A percentile compares a stretch with the other conserved stretches of the same genome.
Evolutionary conservation across 2,329 filamentous ascomycete genomes (phyloP).

Genomic region (Magnaporthales sp.): DNA sequence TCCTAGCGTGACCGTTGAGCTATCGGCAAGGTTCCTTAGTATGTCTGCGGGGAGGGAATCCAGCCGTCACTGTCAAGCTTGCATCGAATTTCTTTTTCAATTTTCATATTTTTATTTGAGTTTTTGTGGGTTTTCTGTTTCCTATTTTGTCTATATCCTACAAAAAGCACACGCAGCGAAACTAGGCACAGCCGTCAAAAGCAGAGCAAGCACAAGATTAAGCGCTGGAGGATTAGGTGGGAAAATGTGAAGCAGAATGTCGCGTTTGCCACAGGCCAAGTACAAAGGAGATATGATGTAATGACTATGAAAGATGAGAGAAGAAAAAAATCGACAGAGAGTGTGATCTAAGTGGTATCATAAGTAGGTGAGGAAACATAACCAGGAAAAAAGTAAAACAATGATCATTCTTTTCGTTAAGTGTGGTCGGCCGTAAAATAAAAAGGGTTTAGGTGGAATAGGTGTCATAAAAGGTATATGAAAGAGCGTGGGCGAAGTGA

Average conservation of each 20-base stretch:
- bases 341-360: not conserved
- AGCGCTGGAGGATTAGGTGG: not conserved
- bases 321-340: not conserved
- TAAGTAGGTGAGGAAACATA: too few relatives aligned
- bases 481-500: not conserved
- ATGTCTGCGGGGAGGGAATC: not conserved
- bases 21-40: not conserved
- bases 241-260: not conserved
- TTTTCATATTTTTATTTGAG: not conserved
- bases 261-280: not conserved
- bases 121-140: not conserved
- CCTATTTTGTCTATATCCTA: not conserved
- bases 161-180: not conserved
- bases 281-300: not conserved
- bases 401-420: not conserved
- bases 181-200: not conserved
- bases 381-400: not conserved
- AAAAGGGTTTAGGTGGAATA: not conserved
- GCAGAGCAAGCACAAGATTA: not conserved
- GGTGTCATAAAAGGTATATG: not conserved
- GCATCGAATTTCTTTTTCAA: not conserved
- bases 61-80: too few relatives aligned
- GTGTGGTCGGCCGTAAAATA: slow-evolving; percentile 2
- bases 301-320: not conserved
- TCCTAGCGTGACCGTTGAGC: not conserved